Percentiles rank a stretch among this genome's conserved stretches.
Conservation (phyloP, 1,139 yeast species). For the Geotrichum citri-aurantii region DNA sequence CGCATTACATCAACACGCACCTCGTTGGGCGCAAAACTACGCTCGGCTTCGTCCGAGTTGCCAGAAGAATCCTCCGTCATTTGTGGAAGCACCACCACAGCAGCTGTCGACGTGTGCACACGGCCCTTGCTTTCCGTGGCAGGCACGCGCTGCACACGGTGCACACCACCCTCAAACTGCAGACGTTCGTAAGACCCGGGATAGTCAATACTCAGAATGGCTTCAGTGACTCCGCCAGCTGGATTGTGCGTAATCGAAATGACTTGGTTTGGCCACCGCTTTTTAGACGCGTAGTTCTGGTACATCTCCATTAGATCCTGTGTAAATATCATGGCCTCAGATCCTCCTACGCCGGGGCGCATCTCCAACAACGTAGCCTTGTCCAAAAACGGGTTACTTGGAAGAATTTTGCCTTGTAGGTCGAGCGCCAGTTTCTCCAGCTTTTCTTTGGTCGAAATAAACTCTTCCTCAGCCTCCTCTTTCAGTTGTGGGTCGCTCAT, state of each 20-base stretch:
- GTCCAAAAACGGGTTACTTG: slow-evolving; percentile 72
- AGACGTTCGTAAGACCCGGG: slow-evolving; percentile 71
- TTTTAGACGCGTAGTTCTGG: slow-evolving; percentile 56
- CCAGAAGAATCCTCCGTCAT: slow-evolving; percentile 52
- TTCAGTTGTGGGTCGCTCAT: slow-evolving; percentile 37
- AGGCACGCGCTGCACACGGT: slow-evolving; percentile 91
- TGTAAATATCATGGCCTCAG: slow-evolving; percentile 85
- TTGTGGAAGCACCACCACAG: slow-evolving; percentile 89
- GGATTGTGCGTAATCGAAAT: slow-evolving; percentile 49
- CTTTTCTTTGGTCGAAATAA: slow-evolving; percentile 35
- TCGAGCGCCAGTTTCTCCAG: slow-evolving; percentile 35
- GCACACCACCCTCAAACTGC: slow-evolving; percentile 91
- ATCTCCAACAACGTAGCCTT: slow-evolving; percentile 76
- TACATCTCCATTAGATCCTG: slow-evolving; percentile 79
- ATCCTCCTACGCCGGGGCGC: slow-evolving; percentile 96
- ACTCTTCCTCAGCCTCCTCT: slow-evolving; percentile 44
- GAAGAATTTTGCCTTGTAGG: slow-evolving; percentile 57
- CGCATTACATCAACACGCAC: slow-evolving; percentile 92
- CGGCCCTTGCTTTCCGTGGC: slow-evolving; percentile 91
- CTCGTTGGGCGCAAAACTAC: slow-evolving; percentile 80
- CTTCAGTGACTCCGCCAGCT: slow-evolving; percentile 69
- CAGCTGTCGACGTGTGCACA: slow-evolving; percentile 93
- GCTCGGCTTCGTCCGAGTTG: slow-evolving; percentile 54
- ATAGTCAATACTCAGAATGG: slow-evolving; percentile 64
- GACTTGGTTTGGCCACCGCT: slow-evolving; percentile 61